Conservation (phyloP, 2,329 filamentous ascomycete genomes). For the Phaeophleospora eucalypticola region DNA sequence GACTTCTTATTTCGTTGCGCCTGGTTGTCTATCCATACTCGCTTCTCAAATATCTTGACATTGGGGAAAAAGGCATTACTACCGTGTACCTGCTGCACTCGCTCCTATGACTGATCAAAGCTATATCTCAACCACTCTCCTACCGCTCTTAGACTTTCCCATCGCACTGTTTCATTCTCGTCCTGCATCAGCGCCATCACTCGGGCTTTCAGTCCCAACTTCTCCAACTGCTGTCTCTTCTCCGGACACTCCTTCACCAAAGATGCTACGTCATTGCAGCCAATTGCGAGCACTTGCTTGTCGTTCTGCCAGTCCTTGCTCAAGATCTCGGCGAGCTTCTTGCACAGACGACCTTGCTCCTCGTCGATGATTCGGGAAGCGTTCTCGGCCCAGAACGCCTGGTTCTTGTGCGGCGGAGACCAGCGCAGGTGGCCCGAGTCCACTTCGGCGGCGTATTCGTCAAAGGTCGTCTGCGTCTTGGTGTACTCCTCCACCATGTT, state of each 20-base stretch:
- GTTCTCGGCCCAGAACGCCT: constrained; percentile 88
- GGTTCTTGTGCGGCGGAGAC: constrained; percentile 85
- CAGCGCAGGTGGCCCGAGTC: constrained; percentile 83
- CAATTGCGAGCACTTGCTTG: constrained; percentile 81
- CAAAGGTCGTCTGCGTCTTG: constrained; percentile 63
- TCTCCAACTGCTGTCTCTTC: constrained; percentile 74
- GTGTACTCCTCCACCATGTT: constrained; percentile 80
- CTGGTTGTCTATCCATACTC: too few relatives aligned
- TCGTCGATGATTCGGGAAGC: constrained; percentile 80
- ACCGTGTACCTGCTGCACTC: neutral
- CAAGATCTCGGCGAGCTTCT: constrained; percentile 81
- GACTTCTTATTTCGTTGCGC: too few relatives aligned
- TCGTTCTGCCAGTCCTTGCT: constrained; percentile 79
- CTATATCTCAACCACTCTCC: constrained; percentile 72
- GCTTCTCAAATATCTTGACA: neutral
- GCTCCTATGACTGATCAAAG: constrained; percentile 49
- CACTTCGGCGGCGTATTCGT: constrained; percentile 74
- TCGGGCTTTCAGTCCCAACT: constrained; percentile 74
- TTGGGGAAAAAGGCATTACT: neutral
- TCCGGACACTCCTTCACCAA: constrained; percentile 87
- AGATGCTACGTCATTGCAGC: constrained; percentile 85
- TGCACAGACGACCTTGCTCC: constrained; percentile 72
- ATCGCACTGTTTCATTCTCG: constrained; percentile 79
- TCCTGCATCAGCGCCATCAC: constrained; percentile 95
- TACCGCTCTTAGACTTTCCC: constrained; percentile 86